phyloP scores from a whole-genome alignment of 2,329 filamentous ascomycete genomes.

The Aspergillus pseudoglaucus region DNA sequence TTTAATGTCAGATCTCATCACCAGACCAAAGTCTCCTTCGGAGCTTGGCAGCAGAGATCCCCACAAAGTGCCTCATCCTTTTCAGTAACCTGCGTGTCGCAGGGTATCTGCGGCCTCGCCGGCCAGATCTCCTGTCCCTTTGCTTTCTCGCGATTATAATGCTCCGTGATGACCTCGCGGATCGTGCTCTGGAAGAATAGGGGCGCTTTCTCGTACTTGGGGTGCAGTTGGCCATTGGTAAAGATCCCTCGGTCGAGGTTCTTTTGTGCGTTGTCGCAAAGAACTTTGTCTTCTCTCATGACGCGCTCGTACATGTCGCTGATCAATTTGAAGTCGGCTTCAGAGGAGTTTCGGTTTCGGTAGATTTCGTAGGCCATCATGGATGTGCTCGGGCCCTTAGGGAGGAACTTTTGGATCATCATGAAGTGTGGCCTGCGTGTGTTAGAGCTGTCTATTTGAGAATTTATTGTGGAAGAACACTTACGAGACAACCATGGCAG shows the following conservation, averaged over 20 bases:
- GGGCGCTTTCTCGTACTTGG: slow-evolving; percentile 53
- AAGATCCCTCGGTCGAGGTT: slow-evolving; percentile 59
- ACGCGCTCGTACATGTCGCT: slow-evolving; percentile 57
- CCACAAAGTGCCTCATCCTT: slow-evolving; percentile 21
- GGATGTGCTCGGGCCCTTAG: slow-evolving; percentile 45
- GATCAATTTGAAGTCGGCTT: slow-evolving; percentile 53
- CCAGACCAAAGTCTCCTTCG: slow-evolving; percentile 20
- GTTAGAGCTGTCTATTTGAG: slow-evolving; percentile 16
- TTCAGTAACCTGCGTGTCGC: slow-evolving; percentile 12
- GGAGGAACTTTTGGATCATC: slow-evolving; percentile 58
- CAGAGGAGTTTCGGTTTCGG: slow-evolving; percentile 54
- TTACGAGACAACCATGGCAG: slow-evolving; percentile 27
- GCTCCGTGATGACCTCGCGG: slow-evolving; percentile 44
- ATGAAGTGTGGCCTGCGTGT: slow-evolving; percentile 52
- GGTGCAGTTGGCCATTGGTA: slow-evolving; percentile 58
- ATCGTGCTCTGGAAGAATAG: slow-evolving; percentile 51
- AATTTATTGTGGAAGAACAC: slow-evolving; percentile 4
- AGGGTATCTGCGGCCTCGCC: slow-evolving; percentile 13
- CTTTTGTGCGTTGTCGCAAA: slow-evolving; percentile 54
- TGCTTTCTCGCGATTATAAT: slow-evolving; percentile 43
- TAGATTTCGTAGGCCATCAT: slow-evolving; percentile 59
- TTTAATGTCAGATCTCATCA: slow-evolving; percentile 4
- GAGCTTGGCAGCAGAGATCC: slow-evolving; percentile 14
- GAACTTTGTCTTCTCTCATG: slow-evolving; percentile 58
- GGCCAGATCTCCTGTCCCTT: slow-evolving; percentile 49